phyloP scores from a whole-genome alignment of 352 stramenopile species.

The Phytophthora podocarpi region DNA sequence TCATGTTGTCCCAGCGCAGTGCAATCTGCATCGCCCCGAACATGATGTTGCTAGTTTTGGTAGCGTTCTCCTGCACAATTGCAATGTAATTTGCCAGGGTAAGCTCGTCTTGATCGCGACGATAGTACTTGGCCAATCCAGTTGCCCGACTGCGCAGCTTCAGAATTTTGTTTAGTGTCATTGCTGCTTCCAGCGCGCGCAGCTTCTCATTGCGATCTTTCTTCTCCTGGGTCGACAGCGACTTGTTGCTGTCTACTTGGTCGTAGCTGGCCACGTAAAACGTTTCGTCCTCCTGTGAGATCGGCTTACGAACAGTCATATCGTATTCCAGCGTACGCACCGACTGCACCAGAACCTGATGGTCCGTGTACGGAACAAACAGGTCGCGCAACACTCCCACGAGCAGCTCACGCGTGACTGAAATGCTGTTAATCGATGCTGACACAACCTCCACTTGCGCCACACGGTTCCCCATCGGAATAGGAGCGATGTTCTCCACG shows the following conservation, averaged over 20 bases:
- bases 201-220: conserved; percentile 45
- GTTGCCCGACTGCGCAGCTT: conserved; percentile 46
- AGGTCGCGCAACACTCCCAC: conserved; percentile 56
- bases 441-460: conserved; percentile 49
- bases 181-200: conserved; percentile 39
- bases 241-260: conserved; percentile 51
- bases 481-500: conserved; percentile 59
- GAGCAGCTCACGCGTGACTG: conserved; percentile 48
- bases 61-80: conserved; percentile 47
- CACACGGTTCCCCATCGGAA: conserved; percentile 49
- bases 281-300: conserved; percentile 46
- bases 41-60: conserved; percentile 54
- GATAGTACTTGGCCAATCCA: conserved; percentile 51
- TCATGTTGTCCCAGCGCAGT: conserved; percentile 61
- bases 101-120: conserved; percentile 41
- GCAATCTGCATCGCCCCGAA: conserved; percentile 61
- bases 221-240: conserved; percentile 49
- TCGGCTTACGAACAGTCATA: conserved; percentile 37
- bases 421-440: conserved; percentile 43
- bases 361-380: conserved; percentile 60
- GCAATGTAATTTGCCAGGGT: conserved; percentile 45
- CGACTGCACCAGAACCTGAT: conserved; percentile 57
- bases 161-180: conserved; percentile 58
- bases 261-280: conserved; percentile 64
- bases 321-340: conserved; percentile 55